These are phyloP conservation scores for Hyaloperonospora brassicae DNA, from an alignment of 352 stramenopile genomes.

Conservation along the genomic window DNA sequence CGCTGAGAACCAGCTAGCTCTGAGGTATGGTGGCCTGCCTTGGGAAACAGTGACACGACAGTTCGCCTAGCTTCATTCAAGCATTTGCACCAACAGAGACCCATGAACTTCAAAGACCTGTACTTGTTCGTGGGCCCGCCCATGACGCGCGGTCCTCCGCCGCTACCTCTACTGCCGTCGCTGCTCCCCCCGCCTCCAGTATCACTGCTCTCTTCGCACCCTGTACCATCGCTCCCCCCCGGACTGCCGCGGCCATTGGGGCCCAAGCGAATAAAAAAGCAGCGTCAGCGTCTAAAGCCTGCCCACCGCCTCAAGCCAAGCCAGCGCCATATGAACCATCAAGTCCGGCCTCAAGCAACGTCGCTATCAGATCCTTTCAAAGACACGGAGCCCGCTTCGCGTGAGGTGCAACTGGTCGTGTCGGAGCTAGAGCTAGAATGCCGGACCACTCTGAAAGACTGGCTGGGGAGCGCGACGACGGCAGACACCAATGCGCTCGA, in stretches of 20 bases:
- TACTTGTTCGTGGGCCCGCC: slow-evolving; percentile 26
- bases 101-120: slow-evolving; percentile 25
- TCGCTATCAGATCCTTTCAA: slow-evolving; percentile 1
- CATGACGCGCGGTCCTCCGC: slow-evolving; percentile 24
- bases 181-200: slow-evolving; percentile 6
- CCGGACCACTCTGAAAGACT: slow-evolving; percentile 9
- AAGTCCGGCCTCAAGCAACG: slow-evolving; percentile 9
- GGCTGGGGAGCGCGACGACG: neutral
- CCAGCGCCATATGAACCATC: slow-evolving; percentile 10
- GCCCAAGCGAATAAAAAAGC: slow-evolving; percentile 14
- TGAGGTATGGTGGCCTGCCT: neutral
- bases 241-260: slow-evolving; percentile 12
- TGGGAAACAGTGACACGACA: no score
- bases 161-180: slow-evolving; percentile 12
- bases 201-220: neutral
- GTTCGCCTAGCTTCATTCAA: slow-evolving; percentile 10
- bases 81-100: slow-evolving; percentile 9
- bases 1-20: neutral
- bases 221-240: slow-evolving; percentile 11
- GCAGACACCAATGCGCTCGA: slow-evolving; percentile 3
- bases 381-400: slow-evolving; percentile 1
- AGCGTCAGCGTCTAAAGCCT: slow-evolving; percentile 12
- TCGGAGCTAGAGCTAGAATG: slow-evolving; percentile 21
- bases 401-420: slow-evolving; percentile 17
- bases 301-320: slow-evolving; percentile 16